These are phyloP conservation scores for Powellomyces hirtus DNA, from an alignment of 192 early-diverging fungal species.

Conservation along the genomic window DNA sequence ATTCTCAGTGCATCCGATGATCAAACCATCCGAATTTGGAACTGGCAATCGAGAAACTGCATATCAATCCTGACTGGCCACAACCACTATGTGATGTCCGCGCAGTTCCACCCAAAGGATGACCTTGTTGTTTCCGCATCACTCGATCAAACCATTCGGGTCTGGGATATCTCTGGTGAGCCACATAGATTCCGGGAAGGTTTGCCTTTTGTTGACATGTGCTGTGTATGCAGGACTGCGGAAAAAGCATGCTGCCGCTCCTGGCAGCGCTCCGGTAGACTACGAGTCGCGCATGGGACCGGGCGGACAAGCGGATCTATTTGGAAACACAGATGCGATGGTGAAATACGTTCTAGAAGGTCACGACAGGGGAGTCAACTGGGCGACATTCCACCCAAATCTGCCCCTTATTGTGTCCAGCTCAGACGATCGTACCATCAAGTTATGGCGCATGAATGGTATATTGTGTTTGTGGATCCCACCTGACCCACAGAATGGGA, in stretches of 20 bases:
- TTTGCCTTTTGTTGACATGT: not conserved
- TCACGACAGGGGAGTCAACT: conserved; percentile 96
- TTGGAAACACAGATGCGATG: conserved; percentile 93
- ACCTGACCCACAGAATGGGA: too few species aligned
- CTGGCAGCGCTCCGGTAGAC: conserved; percentile 28
- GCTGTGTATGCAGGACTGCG: conserved; percentile 52
- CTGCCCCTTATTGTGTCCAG: conserved; percentile 95
- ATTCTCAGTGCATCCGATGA: conserved; percentile 96
- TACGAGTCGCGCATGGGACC: conserved; percentile 32
- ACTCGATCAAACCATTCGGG: conserved; percentile 94
- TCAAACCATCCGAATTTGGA: conserved; percentile 99
- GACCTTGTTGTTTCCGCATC: conserved; percentile 95
- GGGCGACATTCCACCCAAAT: conserved; percentile 96
- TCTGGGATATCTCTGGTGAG: conserved; percentile 97
- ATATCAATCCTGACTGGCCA: conserved; percentile 97
- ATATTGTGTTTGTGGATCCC: conserved; percentile 10
- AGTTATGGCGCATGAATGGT: conserved; percentile 99
- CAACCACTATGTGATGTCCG: conserved; percentile 99
- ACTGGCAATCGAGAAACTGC: conserved; percentile 98
- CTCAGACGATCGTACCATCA: conserved; percentile 96
- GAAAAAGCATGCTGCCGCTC: conserved; percentile 79
- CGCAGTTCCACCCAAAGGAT: conserved; percentile 97
- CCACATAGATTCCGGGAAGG: not conserved
- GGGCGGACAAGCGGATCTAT: conserved; percentile 83
- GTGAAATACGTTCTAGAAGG: conserved; percentile 99